Base-by-base conservation (phyloP, 2,329 filamentous ascomycete species). In the Fusarium nodosum region DNA sequence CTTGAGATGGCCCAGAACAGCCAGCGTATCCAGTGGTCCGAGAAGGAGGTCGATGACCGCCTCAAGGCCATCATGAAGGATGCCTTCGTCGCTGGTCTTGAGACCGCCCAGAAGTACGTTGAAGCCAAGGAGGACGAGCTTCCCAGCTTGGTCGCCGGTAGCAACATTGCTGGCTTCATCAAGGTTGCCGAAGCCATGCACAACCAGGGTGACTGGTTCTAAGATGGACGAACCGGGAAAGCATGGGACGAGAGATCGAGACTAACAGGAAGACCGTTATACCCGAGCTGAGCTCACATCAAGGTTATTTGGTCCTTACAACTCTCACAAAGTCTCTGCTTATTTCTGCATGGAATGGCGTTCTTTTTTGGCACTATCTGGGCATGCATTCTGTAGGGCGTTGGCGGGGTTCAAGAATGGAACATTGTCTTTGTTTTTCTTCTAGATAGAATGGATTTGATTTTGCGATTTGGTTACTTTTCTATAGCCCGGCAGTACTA, bases 1-100 rank as follows among this genome's bases (percentile, higher is more conserved):
- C 89, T 99, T 45, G 96, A 99, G 88, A 99, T 99, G 96, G 94
- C 95, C 10, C 96, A 99, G 89, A 98, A 99, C 89, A 95, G 91
- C 72, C 84, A 91, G 81, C 91, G 95, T 65, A 86, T 97, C 72
- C 87, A 84, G 77, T 99, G 96, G 96, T 92, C 93, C 30, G 78
- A 86, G 47, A 92, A 97, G 85, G 92, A 97, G 85, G 96, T 98
- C 71, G 95, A 98, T 82, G 84, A 86, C 74, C 93, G 93, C 84
- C 90, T 99, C 77, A 94, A 97, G 87, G 85, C 82, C 75, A 98
- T 98, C 84, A 99, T 99, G 96, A 91, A 95, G 86, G 87, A 89
- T 72, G 95, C 93, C 80, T 99, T 98, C 85, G 86, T 92, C 81
- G 94, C 93, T 83, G 96, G 93, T 73, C 85, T 98, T 53, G 85